Evolutionary conservation across 495 filamentous ascomycete genomes (phyloP).

Genomic region (Penicillium robsamsonii): DNA sequence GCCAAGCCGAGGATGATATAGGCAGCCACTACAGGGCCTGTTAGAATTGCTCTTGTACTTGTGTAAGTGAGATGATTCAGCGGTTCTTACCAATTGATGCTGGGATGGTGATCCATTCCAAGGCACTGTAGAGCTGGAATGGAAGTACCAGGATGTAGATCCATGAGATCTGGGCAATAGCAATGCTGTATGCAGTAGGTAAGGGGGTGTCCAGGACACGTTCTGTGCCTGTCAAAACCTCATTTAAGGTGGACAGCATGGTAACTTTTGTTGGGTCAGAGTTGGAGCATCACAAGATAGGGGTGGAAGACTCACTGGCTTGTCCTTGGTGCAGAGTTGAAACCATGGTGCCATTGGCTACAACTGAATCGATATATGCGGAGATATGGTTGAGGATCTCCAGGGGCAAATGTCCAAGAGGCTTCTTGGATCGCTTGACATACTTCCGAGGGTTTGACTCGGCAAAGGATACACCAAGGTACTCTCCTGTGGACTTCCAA

Average conservation of each 20-base stretch:
- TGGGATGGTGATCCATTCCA: constrained; percentile 80
- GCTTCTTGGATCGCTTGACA: constrained; percentile 61
- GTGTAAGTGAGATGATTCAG: not conserved
- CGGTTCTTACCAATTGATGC: constrained; percentile 61
- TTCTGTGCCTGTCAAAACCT: constrained; percentile 71
- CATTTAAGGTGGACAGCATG: constrained; percentile 56
- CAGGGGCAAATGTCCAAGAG: constrained; percentile 72
- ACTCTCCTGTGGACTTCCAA: constrained; percentile 65
- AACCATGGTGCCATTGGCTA: constrained; percentile 54
- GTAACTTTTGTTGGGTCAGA: constrained; percentile 26
- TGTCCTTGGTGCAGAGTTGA: constrained; percentile 46
- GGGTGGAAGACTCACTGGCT: constrained; percentile 33
- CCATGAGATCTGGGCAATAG: constrained; percentile 85
- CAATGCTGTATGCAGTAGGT: constrained; percentile 80
- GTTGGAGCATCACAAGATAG: not conserved
- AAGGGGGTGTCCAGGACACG: constrained; percentile 82
- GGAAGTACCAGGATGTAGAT: constrained; percentile 80
- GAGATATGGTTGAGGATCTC: constrained; percentile 74
- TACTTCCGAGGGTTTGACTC: constrained; percentile 70
- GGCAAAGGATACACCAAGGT: constrained; percentile 68
- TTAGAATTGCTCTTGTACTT: not conserved
- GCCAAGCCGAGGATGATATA: constrained; percentile 92
- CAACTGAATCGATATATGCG: constrained; percentile 59
- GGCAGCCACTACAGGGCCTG: constrained; percentile 52
- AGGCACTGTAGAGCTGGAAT: constrained; percentile 67